Evolutionary conservation across 2,329 filamentous ascomycete species (phyloP).

Genomic region (Monilinia laxa): DNA sequence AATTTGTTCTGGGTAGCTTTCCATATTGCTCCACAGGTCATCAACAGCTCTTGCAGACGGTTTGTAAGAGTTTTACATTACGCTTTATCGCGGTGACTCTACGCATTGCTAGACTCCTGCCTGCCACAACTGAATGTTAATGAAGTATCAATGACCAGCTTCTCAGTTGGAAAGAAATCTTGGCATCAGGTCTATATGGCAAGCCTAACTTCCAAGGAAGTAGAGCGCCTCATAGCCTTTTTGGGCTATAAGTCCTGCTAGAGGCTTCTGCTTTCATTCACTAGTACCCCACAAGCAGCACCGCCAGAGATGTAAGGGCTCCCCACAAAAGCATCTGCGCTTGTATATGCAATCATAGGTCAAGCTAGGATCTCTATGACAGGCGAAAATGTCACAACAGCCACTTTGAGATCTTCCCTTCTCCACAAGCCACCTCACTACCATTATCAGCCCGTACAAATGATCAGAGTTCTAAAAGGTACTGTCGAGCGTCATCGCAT

Average conservation of each 20-base stretch:
- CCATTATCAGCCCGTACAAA: slow-evolving; percentile 20
- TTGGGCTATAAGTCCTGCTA: slow-evolving; percentile 10
- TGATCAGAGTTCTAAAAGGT: slow-evolving; percentile 13
- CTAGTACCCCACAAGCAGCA: slow-evolving; percentile 18
- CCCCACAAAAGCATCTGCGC: slow-evolving; percentile 1
- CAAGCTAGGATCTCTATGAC: slow-evolving; percentile 10
- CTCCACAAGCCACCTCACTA: slow-evolving; percentile 5
- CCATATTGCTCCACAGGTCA: slow-evolving; percentile 14
- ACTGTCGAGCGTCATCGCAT: slow-evolving; percentile 12
- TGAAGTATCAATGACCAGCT: slow-evolving; percentile 8
- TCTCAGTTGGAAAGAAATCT: slow-evolving; percentile 9
- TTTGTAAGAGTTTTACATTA: slow-evolving; percentile 2
- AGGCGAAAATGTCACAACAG: neutral
- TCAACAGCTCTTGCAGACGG: slow-evolving; percentile 11
- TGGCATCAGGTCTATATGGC: neutral
- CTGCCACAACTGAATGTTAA: slow-evolving; percentile 12
- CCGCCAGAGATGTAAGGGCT: slow-evolving; percentile 4
- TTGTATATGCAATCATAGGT: slow-evolving; percentile 1
- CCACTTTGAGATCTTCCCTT: slow-evolving; percentile 3
- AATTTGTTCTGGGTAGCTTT: slow-evolving; percentile 14
- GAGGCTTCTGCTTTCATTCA: slow-evolving; percentile 7
- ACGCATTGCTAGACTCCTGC: slow-evolving; percentile 7
- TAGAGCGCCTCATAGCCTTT: slow-evolving; percentile 1
- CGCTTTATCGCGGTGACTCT: neutral
- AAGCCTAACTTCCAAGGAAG: slow-evolving; percentile 7